These are phyloP conservation scores for Polytrichum commune DNA, from an alignment of 225 moss, liverwort and hornwort genomes.

Conservation along the genomic window DNA sequence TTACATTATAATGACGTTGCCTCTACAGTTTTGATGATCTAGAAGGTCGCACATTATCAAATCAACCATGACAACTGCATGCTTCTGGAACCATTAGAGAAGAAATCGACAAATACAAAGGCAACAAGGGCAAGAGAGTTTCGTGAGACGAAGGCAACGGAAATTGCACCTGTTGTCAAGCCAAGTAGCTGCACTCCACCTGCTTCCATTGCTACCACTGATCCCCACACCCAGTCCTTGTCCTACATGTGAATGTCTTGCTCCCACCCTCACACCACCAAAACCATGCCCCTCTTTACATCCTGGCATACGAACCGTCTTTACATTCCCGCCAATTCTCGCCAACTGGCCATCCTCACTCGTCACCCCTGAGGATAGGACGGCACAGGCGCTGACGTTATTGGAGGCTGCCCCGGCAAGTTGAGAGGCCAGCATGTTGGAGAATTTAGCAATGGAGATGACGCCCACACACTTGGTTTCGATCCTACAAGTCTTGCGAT, in stretches of 20 bases:
- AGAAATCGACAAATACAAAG: neutral
- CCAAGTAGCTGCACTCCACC: constrained; percentile 44
- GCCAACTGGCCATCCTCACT: no score
- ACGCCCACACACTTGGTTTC: no score
- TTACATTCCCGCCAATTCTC: no score
- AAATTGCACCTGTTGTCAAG: constrained; percentile 36
- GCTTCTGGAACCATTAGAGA: neutral
- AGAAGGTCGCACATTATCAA: neutral
- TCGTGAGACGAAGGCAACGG: neutral
- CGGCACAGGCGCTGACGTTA: no score
- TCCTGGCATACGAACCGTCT: no score
- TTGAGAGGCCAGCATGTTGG: no score
- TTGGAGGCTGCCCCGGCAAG: no score
- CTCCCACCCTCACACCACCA: constrained; percentile 6
- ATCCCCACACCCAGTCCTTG: constrained; percentile 9
- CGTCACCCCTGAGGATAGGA: no score
- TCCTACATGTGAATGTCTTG: constrained; percentile 17
- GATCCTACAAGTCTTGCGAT: no score
- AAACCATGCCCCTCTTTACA: no score
- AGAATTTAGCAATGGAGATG: no score
- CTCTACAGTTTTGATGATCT: no score
- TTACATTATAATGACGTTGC: neutral
- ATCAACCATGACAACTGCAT: neutral
- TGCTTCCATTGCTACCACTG: constrained; percentile 29
- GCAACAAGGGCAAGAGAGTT: neutral